Evolutionary conservation across 2,329 filamentous ascomycete genomes (phyloP).

Genomic region (Ophiostoma montium): DNA sequence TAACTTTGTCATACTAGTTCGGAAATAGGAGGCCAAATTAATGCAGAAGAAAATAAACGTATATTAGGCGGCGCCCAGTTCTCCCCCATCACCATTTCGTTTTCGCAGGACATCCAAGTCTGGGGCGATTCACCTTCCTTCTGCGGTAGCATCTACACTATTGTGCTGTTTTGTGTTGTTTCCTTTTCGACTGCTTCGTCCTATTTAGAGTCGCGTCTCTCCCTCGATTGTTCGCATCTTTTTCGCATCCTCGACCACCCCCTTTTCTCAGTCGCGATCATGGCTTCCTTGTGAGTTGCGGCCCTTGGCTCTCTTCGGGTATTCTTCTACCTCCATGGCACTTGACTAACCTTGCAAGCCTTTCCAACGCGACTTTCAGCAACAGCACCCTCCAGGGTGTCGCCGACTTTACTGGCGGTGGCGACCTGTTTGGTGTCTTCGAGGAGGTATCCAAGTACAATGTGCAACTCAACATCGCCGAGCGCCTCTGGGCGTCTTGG

Average conservation of each 20-base stretch:
- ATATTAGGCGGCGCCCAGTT: constrained; percentile 1
- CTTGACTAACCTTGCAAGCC: constrained; percentile 1
- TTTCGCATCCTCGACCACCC: background rate
- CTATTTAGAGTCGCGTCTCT: too few species aligned
- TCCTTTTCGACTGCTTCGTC: background rate
- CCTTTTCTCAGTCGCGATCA: constrained; percentile 1
- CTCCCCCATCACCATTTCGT: constrained; percentile 1
- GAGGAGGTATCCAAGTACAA: constrained; percentile 58
- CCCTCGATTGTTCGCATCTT: constrained; percentile 5
- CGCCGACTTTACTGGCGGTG: constrained; percentile 26
- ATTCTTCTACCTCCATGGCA: background rate
- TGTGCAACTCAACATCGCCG: constrained; percentile 71
- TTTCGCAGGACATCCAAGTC: constrained; percentile 4
- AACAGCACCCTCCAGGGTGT: constrained; percentile 9
- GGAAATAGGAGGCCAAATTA: background rate
- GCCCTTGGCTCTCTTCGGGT: background rate
- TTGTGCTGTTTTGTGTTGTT: background rate
- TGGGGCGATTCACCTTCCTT: constrained; percentile 3
- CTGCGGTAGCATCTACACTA: constrained; percentile 1
- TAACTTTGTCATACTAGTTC: background rate
- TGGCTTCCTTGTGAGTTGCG: constrained; percentile 8
- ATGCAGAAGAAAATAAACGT: constrained; percentile 6
- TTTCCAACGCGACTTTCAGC: constrained; percentile 8
- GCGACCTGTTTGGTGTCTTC: constrained; percentile 42
- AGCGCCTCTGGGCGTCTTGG: constrained; percentile 90